Evolutionary conservation across 495 filamentous ascomycete genomes (phyloP).

Genomic region (Astrothelium subdiscretum): DNA sequence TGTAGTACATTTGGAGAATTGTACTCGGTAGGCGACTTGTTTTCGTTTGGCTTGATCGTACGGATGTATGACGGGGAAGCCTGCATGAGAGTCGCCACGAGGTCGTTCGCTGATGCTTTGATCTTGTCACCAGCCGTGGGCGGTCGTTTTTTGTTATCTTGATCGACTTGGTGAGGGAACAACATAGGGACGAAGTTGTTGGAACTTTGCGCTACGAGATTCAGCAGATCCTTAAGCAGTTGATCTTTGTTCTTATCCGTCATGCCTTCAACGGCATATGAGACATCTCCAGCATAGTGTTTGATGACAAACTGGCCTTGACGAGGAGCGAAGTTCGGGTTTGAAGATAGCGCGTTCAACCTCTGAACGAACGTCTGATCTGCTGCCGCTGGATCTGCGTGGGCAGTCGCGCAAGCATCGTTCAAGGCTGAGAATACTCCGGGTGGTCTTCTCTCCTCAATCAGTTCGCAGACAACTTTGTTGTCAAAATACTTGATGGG

Average conservation of each 20-base stretch:
- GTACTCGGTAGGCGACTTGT: conserved; percentile 89
- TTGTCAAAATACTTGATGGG: conserved; percentile 99
- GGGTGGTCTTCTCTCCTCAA: conserved; percentile 82
- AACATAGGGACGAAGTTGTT: conserved; percentile 78
- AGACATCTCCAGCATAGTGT: conserved; percentile 97
- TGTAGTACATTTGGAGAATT: conserved; percentile 85
- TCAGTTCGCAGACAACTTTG: conserved; percentile 95
- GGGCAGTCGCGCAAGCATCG: conserved; percentile 92
- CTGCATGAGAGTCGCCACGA: conserved; percentile 95
- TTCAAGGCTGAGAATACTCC: conserved; percentile 95
- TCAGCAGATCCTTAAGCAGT: conserved; percentile 85
- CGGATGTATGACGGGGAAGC: conserved; percentile 94
- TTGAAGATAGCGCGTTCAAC: conserved; percentile 73
- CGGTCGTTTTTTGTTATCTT: conserved; percentile 87
- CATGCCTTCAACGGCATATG: conserved; percentile 90
- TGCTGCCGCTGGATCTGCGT: conserved; percentile 86
- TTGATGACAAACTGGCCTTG: conserved; percentile 98
- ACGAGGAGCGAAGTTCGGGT: conserved; percentile 82
- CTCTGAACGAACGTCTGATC: conserved; percentile 92
- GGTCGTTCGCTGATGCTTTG: conserved; percentile 86
- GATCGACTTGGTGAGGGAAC: conserved; percentile 90
- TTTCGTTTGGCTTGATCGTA: conserved; percentile 99
- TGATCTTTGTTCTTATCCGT: conserved; percentile 99
- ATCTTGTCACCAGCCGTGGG: conserved; percentile 97
- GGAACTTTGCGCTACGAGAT: conserved; percentile 68